Base-by-base conservation (phyloP, 2,329 filamentous ascomycete genomes). In the Penicillium concentricum region DNA sequence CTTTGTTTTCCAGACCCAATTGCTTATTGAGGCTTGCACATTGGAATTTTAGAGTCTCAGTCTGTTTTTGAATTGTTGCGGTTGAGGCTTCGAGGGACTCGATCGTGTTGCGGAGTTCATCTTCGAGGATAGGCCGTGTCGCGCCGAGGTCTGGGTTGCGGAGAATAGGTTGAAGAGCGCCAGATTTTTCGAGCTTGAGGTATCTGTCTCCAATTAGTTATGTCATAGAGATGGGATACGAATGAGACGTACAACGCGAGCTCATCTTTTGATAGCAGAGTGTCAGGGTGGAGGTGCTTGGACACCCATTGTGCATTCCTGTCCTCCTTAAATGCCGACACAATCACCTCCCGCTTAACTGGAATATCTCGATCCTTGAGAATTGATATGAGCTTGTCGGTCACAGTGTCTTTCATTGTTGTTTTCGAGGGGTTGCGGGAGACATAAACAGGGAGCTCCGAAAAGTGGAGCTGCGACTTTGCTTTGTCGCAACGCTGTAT, bases 251-350 rank as follows among this genome's bases (percentile, higher is more conserved):
- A 76, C 75, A 76, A 46, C 46, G 59, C 60, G 24, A 74, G 60
- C 62, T 78, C 75, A 50, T 78, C 75, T 50, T 68, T 69, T 7
- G 75, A 76, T 50, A 78, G 65, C 35, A 77, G 63, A 6, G 72
- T 75, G 48, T 73, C 68, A 8, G 63, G 51, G 30, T 51, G 52
- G 45, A 77, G 60, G 60, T 76, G 66, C 35, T 67, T 66, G 9
- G 60, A 56, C 28, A 69, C 67, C 74, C 74, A 76, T 59, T 70
- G 60, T 37, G 58, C 59, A 58, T 67, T 69, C 13, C 61, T 52
- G n/a, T 26, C 51, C 50, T 73, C 59, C 6, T 60, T 38, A 32
- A 76, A 64, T 26, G 67, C 69, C 3, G 64, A 63, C 30, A 64
- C 59, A 12, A 76, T 65, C 41, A 62, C 63, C 22, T 72, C 66